Percentiles rank a stretch among this genome's conserved stretches.
phyloP scores from a whole-genome alignment of 1,139 yeast species.

The Protomyces inundatus region DNA sequence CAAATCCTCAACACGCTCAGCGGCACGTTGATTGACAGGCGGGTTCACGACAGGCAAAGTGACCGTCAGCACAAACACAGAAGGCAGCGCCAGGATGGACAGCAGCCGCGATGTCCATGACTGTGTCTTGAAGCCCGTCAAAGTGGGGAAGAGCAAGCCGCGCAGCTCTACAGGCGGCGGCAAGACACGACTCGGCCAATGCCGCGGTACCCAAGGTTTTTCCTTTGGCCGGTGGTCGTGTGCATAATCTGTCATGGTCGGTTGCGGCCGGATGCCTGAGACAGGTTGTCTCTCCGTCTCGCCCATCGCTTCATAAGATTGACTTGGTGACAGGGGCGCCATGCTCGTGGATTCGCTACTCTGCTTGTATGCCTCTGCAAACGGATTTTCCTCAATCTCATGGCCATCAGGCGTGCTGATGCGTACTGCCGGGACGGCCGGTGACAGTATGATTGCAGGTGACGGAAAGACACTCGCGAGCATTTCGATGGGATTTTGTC shows the following conservation, averaged over 20 bases:
- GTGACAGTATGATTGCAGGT: background rate
- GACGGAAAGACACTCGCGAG: background rate
- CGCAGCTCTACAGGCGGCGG: constrained; percentile 19
- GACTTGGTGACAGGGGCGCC: background rate
- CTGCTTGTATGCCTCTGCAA: constrained; percentile 1
- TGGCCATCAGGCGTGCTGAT: constrained; percentile 1
- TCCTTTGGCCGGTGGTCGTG: background rate
- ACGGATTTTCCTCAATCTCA: constrained; percentile 2
- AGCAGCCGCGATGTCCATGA: constrained; percentile 35
- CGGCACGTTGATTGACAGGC: constrained; percentile 28
- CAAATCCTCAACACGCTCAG: constrained; percentile 4
- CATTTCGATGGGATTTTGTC: constrained; percentile 12
- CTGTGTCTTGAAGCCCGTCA: constrained; percentile 33
- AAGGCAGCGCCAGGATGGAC: constrained; percentile 43
- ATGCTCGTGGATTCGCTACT: background rate
- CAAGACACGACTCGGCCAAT: constrained; percentile 13
- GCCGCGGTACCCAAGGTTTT: constrained; percentile 1
- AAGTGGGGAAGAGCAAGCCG: constrained; percentile 36
- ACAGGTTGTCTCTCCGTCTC: background rate
- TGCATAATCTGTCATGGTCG: background rate
- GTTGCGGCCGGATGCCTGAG: background rate
- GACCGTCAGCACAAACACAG: constrained; percentile 45
- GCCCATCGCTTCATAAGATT: constrained; percentile 8
- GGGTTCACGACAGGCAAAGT: constrained; percentile 49
- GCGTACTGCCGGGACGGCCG: background rate